Base-by-base conservation (phyloP, 139 green algal species). In the Coelastrella sp. region DNA sequence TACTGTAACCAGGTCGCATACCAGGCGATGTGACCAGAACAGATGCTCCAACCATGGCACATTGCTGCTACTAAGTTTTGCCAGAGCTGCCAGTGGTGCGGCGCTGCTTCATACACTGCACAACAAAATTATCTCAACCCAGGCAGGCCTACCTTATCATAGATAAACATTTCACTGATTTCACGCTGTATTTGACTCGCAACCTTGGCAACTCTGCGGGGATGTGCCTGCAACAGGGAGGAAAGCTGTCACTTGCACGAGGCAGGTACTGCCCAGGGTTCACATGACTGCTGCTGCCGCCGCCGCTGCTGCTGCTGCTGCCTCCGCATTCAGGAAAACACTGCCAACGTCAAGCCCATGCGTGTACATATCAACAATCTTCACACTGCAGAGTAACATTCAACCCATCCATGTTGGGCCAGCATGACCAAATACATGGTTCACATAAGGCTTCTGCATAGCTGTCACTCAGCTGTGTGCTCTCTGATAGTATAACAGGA, bases 161-260 rank as follows among this genome's bases (percentile, higher is more conserved):
- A 91, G 4, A 96, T 88, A 20, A 98, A 91, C 94, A 98, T 94
- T 9, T 95, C 80, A 8, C 94, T 93, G 14, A 99, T 92, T 87
- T 99, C 97, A 0, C 97, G 91, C 88, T 98, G 96, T 63, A 99
- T 97, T 91, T 98, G 95, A 88, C 96, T 96, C 25, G 96, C 87
- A 7, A 99, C 97, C 68, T 94, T 95, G 11, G 96, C 95, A 17
- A 99, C 94, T n/a, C 97, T 92, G 27, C 97, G 93, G 0, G 97
- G 97, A 75, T 98, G 89, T 0, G 97, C 97, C 97, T 97, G 93
- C 72, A 72, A 20, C 6, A 8, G 35, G 35, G 35, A 49, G 35
- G 35, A 49, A 49, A 68, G 78, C 79, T 70, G 7, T 17, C 15
- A 20, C 9, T 24, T 60, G 20, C 19, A 87, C 1, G 22, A 79